Evolutionary conservation across 2,329 filamentous ascomycete species (phyloP).

Genomic region (Cordyceps cateniannulata): DNA sequence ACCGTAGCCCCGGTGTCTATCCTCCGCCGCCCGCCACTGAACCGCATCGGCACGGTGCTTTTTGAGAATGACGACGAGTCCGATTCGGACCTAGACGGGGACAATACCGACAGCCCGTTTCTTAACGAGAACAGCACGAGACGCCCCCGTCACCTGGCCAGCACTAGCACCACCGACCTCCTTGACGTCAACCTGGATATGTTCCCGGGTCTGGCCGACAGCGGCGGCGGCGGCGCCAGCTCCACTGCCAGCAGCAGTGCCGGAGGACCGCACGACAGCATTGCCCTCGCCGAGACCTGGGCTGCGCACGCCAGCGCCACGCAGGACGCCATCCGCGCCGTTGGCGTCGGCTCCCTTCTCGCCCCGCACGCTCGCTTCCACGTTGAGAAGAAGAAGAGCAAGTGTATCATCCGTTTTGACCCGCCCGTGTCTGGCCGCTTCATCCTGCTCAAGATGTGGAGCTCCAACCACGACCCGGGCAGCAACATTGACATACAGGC

Average conservation of each 20-base stretch:
- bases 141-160: constrained; percentile 7
- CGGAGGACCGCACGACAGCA: constrained; percentile 12
- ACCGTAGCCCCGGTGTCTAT: constrained; percentile 8
- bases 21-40: constrained; percentile 35
- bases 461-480: constrained; percentile 56
- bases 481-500: constrained; percentile 86
- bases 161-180: neutral
- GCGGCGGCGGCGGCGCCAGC: neutral
- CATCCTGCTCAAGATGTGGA: constrained; percentile 88
- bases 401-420: constrained; percentile 80
- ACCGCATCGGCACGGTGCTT: constrained; percentile 48
- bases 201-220: constrained; percentile 2
- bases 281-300: constrained; percentile 26
- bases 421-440: constrained; percentile 75
- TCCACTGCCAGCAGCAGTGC: neutral
- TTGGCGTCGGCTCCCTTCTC: constrained; percentile 52
- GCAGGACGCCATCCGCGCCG: constrained; percentile 50
- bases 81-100: constrained; percentile 29
- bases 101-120: constrained; percentile 15
- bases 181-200: constrained; percentile 11
- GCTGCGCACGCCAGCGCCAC: constrained; percentile 47
- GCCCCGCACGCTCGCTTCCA: constrained; percentile 74
- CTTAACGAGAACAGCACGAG: constrained; percentile 15
- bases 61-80: constrained; percentile 42
- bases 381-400: constrained; percentile 75